Base-by-base conservation (phyloP, 2,329 filamentous ascomycete species). In the Fusarium avenaceum region DNA sequence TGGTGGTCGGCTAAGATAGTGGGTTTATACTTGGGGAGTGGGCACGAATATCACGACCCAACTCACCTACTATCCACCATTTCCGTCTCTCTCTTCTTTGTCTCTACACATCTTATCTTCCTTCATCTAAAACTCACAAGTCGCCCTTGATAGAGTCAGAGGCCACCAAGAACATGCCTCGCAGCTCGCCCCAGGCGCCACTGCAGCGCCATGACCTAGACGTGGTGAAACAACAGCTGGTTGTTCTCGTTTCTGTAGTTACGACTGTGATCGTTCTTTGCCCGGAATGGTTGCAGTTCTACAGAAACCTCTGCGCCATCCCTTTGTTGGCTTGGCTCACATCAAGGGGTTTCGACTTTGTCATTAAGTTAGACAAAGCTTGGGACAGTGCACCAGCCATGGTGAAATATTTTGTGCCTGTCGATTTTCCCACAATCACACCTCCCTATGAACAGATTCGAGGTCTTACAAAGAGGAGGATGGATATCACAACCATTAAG, bases 331-430 rank as follows among this genome's bases (percentile, higher is more conserved):
- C 57, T 3, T 67, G 60, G 48, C 40, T 67, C 5, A 67, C 57
- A 2, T 38, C 43, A 4, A 45, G 39, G 15, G 42, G 14, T 1
- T 67, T 67, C 13, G 48, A 67, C 7, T 19, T 53, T n/a, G n/a
- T 67, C 8, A 51, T 54, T 6, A 30, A 35, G 13, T 28, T 64
- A n/a, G 67, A 47, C 28, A 32, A 64, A 3, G 39, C 39, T n/a
- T 67, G 40, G 64, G 63, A 64, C 15, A 64, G 53, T 22, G 52
- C 35, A 4, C 64, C 64, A 2, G 13, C 51, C 1, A 38, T 64
- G 40, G 40, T 67, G 6, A 67, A 64, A 26, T 67, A 67, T 15
- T 67, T 64, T 47, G 45, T 64, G 24, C 61, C 61, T 0, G n/a
- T 67, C 11, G 38, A 51, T 2, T 48, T 65, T 11, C 46, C 57